These are phyloP conservation scores for Blepharisma stoltei DNA, from an alignment of 73 alveolate species.

Conservation along the genomic window DNA sequence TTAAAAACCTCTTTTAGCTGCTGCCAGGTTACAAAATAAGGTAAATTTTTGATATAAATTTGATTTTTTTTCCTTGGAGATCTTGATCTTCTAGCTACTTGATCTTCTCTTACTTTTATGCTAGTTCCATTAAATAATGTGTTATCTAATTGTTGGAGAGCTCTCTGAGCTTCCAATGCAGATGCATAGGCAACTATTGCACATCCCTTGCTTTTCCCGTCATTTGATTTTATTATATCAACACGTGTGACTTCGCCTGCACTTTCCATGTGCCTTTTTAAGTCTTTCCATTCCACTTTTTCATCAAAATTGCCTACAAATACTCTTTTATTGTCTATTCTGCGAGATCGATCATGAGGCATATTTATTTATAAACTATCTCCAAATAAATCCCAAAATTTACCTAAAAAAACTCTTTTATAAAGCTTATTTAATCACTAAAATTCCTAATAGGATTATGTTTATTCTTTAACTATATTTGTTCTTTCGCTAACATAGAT, in stretches of 20 bases:
- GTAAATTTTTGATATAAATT: conserved; percentile 12
- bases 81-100: neutral
- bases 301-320: neutral
- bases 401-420: no score
- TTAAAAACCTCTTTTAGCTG: conserved; percentile 19
- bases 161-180: conserved; percentile 15
- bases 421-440: no score
- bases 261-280: neutral
- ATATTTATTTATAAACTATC: neutral
- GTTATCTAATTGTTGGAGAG: conserved; percentile 1
- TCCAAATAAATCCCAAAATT: no score
- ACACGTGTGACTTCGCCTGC: conserved; percentile 13
- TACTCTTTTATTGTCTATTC: neutral
- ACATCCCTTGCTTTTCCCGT: neutral
- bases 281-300: neutral
- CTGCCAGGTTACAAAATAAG: conserved; percentile 27
- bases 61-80: conserved; percentile 13
- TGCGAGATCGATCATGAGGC: neutral
- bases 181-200: conserved; percentile 19
- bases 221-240: neutral
- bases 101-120: conserved; percentile 18
- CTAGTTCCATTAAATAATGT: neutral
- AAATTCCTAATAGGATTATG: no score
- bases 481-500: conserved; percentile 78
- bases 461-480: no score